Conservation (phyloP, 495 filamentous ascomycete genomes). For the Penicillium argentinense region DNA sequence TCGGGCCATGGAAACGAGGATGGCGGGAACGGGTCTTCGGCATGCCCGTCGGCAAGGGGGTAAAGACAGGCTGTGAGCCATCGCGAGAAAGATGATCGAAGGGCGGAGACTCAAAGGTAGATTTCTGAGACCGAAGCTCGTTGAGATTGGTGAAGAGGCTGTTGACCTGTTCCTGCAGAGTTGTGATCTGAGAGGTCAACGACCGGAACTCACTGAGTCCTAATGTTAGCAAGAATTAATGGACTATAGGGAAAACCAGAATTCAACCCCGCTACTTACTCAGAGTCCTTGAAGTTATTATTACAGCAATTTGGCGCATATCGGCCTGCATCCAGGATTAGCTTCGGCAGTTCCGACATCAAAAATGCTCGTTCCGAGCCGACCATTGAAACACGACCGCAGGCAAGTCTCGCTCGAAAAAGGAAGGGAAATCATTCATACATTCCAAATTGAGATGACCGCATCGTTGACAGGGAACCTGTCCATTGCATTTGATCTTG, state of each 20-base stretch:
- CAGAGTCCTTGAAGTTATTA: conserved; percentile 78
- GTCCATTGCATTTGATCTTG: conserved; percentile 95
- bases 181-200: conserved; percentile 70
- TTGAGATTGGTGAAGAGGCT: conserved; percentile 68
- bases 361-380: conserved; percentile 3
- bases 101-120: conserved; percentile 34
- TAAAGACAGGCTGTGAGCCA: conserved; percentile 37
- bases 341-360: background rate
- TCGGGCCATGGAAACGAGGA: conserved; percentile 78
- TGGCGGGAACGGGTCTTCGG: conserved; percentile 47
- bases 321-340: conserved; percentile 42
- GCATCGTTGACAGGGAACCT: conserved; percentile 84
- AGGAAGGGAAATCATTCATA: conserved; percentile 16
- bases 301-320: conserved; percentile 93
- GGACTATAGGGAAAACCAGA: background rate
- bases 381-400: background rate
- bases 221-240: conserved; percentile 11
- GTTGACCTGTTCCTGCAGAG: conserved; percentile 84
- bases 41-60: conserved; percentile 32
- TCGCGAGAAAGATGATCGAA: conserved; percentile 42
- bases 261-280: conserved; percentile 40
- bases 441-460: conserved; percentile 86
- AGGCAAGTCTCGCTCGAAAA: background rate
- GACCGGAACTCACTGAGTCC: conserved; percentile 66
- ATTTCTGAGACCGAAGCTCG: conserved; percentile 52